phyloP scores from a whole-genome alignment of 371 early-diverging fungal genomes.

The Conidiobolus incongruus region DNA sequence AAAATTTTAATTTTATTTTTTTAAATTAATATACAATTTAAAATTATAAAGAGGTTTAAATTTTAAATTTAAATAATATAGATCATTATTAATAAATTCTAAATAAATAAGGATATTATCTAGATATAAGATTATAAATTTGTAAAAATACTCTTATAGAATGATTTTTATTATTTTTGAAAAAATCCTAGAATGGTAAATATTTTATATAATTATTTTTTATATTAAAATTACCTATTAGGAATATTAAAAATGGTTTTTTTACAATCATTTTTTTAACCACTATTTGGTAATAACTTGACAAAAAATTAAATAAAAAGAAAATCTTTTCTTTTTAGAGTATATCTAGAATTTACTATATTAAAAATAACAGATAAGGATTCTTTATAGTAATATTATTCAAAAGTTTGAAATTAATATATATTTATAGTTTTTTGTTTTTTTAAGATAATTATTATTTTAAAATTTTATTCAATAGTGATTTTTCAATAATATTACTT shows the following conservation, averaged over 20 bases:
- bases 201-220: constrained; percentile 21
- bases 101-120: constrained; percentile 33
- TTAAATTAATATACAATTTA: no score
- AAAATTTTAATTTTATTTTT: no score
- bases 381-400: constrained; percentile 7
- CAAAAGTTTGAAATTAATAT: constrained; percentile 6
- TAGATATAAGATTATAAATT: constrained; percentile 17
- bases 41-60: no score
- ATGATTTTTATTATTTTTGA: constrained; percentile 14
- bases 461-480: no score
- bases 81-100: constrained; percentile 16
- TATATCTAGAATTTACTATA: constrained; percentile 12
- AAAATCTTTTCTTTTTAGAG: constrained; percentile 9
- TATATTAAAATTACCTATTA: no score
- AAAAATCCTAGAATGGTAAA: constrained; percentile 18
- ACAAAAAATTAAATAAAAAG: constrained; percentile 11
- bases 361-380: constrained; percentile 12
- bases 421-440: constrained; percentile 7
- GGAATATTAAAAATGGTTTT: constrained; percentile 13
- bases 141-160: constrained; percentile 12
- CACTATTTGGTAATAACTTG: constrained; percentile 10
- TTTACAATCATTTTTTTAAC: constrained; percentile 7
- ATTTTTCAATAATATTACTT: no score
- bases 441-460: no score
- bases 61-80: constrained; percentile 12